These are phyloP conservation scores for Plasmodium chabaudi DNA, from an alignment of 169 alveolate species.

Conservation along the genomic window DNA sequence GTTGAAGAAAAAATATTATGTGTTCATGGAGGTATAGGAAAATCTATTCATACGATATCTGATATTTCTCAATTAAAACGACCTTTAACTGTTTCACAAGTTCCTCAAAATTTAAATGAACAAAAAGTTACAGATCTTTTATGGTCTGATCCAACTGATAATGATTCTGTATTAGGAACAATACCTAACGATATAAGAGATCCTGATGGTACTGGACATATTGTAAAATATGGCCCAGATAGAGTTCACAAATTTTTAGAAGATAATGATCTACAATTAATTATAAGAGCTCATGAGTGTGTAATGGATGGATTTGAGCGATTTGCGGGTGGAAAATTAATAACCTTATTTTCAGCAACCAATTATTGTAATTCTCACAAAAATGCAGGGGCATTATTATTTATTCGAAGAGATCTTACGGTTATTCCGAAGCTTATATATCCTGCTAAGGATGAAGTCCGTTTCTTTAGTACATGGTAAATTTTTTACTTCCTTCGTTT, in stretches of 20 bases:
- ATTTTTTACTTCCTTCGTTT: conserved; percentile 1
- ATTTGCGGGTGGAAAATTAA: conserved; percentile 99
- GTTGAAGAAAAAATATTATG: conserved; percentile 98
- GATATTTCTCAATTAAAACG: conserved; percentile 93
- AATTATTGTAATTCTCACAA: conserved; percentile 99
- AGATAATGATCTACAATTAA: conserved; percentile 87
- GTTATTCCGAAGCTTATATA: conserved; percentile 98
- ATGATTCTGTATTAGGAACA: conserved; percentile 97
- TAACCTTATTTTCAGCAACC: conserved; percentile 99
- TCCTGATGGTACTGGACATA: conserved; percentile 99
- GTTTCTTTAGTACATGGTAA: conserved; percentile 77
- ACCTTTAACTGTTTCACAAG: conserved; percentile 96
- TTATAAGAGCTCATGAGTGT: conserved; percentile 99
- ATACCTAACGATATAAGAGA: conserved; percentile 98
- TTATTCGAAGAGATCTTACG: conserved; percentile 96
- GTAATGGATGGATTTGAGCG: conserved; percentile 99
- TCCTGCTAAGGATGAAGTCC: conserved; percentile 92
- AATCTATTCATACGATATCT: conserved; percentile 89
- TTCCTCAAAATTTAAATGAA: conserved; percentile 89
- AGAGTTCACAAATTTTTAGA: conserved; percentile 92
- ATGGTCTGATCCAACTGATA: conserved; percentile 99
- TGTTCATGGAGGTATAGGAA: conserved; percentile 99
- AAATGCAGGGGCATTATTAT: conserved; percentile 99
- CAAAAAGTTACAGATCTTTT: conserved; percentile 89
- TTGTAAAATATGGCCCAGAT: conserved; percentile 98